These are phyloP conservation scores for Phytomonas sp. DNA, from an alignment of 208 protist species.

Conservation along the genomic window DNA sequence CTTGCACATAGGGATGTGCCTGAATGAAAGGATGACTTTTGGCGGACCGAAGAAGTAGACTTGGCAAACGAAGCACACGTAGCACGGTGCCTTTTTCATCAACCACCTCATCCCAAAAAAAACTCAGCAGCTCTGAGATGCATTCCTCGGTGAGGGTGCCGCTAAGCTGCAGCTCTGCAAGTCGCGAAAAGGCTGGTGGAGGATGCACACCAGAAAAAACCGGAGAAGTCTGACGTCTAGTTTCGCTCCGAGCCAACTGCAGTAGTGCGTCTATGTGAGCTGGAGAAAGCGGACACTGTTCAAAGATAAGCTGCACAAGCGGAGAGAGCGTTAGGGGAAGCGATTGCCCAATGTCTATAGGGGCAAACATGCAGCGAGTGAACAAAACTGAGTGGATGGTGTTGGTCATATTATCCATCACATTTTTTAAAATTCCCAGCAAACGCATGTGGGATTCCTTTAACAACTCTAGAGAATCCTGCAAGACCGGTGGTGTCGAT, in stretches of 20 bases:
- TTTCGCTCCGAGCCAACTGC: constrained; percentile 16
- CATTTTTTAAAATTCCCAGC: constrained; percentile 31
- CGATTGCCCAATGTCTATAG: constrained; percentile 25
- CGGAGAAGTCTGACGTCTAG: background rate
- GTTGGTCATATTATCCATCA: constrained; percentile 17
- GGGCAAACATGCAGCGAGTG: constrained; percentile 37
- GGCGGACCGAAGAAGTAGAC: constrained; percentile 16
- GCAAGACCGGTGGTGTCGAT: background rate
- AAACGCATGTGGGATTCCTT: constrained; percentile 29
- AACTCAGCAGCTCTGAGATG: constrained; percentile 39
- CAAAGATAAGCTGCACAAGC: constrained; percentile 33
- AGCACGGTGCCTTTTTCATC: constrained; percentile 1
- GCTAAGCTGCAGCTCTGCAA: constrained; percentile 57
- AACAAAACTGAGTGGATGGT: constrained; percentile 26
- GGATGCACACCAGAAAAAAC: background rate
- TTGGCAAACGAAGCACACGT: constrained; percentile 24
- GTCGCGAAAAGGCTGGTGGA: constrained; percentile 13
- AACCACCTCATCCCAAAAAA: constrained; percentile 36
- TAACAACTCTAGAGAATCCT: background rate
- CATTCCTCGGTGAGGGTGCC: constrained; percentile 44
- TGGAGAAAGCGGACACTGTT: constrained; percentile 44
- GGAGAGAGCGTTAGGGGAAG: constrained; percentile 27
- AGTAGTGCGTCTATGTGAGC: constrained; percentile 54
- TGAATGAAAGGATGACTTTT: constrained; percentile 30
- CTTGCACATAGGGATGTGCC: constrained; percentile 10